Conservation (phyloP, 345 rosid genomes). For the Clarkia xantiana region DNA sequence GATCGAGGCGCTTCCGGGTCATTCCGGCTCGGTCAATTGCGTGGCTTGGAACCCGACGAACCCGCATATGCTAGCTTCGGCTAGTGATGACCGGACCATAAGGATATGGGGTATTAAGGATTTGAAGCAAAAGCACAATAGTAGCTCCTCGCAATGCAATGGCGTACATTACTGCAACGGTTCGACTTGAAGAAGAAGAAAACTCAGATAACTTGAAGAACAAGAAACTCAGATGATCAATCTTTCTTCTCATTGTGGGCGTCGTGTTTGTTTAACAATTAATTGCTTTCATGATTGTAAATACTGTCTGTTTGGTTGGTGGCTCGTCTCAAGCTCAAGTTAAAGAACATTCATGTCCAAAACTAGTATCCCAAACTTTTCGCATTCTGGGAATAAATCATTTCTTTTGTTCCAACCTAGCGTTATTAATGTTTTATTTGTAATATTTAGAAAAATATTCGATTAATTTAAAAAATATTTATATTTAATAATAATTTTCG, state of each 20-base stretch:
- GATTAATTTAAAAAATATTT: too few species aligned
- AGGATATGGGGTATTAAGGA: conserved; percentile 48
- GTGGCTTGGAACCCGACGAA: conserved; percentile 38
- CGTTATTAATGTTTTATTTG: too few species aligned
- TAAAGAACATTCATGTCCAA: conserved; percentile 22
- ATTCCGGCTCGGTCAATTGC: conserved; percentile 47
- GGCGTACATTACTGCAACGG: conserved; percentile 34
- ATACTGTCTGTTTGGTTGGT: conserved; percentile 17
- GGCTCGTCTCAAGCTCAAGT: conserved; percentile 12
- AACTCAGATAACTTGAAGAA: background rate
- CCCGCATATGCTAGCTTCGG: conserved; percentile 34
- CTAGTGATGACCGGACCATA: conserved; percentile 40
- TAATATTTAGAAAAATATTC: too few species aligned
- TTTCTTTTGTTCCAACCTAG: conserved; percentile 1
- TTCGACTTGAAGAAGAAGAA: conserved; percentile 13
- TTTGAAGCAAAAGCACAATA: conserved; percentile 15
- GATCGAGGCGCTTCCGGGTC: conserved; percentile 40
- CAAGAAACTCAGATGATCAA: background rate
- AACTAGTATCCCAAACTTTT: conserved; percentile 14
- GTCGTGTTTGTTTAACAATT: background rate
- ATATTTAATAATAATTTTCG: too few species aligned
- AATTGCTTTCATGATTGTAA: conserved; percentile 24
- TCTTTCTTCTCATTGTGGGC: background rate
- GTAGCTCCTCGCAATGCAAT: conserved; percentile 15
- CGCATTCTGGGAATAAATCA: conserved; percentile 30